phyloP scores from a whole-genome alignment of 225 moss, liverwort and hornwort genomes.

The Physcomitrium patens region DNA sequence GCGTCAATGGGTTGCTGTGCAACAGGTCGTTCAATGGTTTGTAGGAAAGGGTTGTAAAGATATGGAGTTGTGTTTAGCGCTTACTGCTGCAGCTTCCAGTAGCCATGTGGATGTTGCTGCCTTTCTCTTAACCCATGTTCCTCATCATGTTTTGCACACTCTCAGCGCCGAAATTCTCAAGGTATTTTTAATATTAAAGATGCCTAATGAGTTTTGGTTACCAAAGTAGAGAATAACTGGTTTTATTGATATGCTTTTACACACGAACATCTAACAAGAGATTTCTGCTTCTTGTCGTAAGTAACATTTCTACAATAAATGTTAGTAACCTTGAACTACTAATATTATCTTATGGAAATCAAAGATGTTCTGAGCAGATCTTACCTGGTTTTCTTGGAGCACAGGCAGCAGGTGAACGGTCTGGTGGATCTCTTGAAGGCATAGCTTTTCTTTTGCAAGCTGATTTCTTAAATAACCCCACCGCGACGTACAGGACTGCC shows the following conservation, averaged over 20 bases:
- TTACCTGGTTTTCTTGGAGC: slow-evolving; percentile 14
- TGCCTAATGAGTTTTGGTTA: too few relatives aligned
- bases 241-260: too few relatives aligned
- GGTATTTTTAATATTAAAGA: slow-evolving; percentile 30
- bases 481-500: slow-evolving; percentile 87
- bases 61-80: slow-evolving; percentile 90
- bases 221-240: too few relatives aligned
- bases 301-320: too few relatives aligned
- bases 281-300: too few relatives aligned
- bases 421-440: slow-evolving; percentile 84
- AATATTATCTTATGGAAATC: background rate
- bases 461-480: slow-evolving; percentile 82
- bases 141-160: slow-evolving; percentile 86
- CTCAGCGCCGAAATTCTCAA: slow-evolving; percentile 91
- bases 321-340: background rate
- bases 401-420: slow-evolving; percentile 92
- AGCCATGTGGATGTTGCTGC: slow-evolving; percentile 90
- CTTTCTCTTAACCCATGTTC: slow-evolving; percentile 87
- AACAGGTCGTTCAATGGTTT: slow-evolving; percentile 88
- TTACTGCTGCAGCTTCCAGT: slow-evolving; percentile 95
- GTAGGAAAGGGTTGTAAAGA: slow-evolving; percentile 92
- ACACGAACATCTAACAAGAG: too few relatives aligned
- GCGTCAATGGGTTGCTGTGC: slow-evolving; percentile 8
- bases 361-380: slow-evolving; percentile 3
- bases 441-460: slow-evolving; percentile 95